Percentiles rank a stretch among this genome's conserved stretches.
These are phyloP conservation scores for Planoprotostelium fungivorum DNA, from an alignment of 78 protist genomes.

Conservation along the genomic window DNA sequence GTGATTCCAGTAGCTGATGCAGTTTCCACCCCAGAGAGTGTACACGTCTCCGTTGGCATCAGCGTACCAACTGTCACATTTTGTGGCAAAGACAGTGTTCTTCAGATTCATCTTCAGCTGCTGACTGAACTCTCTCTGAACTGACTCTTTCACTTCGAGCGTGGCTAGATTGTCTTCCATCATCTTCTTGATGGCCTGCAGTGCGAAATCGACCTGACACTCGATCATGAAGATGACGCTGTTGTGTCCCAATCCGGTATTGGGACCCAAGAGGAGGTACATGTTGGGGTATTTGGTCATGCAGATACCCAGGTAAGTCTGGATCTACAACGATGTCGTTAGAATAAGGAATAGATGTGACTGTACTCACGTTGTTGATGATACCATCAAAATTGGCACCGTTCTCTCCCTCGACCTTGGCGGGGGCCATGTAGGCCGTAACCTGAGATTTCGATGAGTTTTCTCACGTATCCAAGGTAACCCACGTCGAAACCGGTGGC, in stretches of 20 bases:
- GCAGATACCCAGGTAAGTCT: constrained; percentile 16
- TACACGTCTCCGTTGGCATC: background rate
- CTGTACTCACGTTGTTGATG: background rate
- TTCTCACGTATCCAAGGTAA: background rate
- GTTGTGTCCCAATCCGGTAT: constrained; percentile 37
- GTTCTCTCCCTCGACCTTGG: background rate
- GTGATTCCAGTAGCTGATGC: background rate
- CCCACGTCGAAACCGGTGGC: constrained; percentile 32
- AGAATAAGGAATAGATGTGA: background rate
- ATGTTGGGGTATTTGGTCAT: constrained; percentile 20
- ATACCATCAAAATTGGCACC: background rate
- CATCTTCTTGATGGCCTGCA: background rate
- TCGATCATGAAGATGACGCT: constrained; percentile 19
- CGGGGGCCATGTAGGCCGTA: background rate
- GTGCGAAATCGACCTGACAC: background rate
- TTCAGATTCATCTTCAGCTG: background rate
- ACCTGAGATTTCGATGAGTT: background rate
- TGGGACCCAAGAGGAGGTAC: constrained; percentile 22
- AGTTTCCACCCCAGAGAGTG: background rate
- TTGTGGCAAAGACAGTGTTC: background rate
- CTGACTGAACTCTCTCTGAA: background rate
- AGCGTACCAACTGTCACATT: background rate
- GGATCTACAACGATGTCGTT: background rate
- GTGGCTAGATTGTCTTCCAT: background rate
- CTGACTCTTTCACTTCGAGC: background rate